Conservation (phyloP, 371 early-diverging fungal genomes). For the Smittium mucronatum region DNA sequence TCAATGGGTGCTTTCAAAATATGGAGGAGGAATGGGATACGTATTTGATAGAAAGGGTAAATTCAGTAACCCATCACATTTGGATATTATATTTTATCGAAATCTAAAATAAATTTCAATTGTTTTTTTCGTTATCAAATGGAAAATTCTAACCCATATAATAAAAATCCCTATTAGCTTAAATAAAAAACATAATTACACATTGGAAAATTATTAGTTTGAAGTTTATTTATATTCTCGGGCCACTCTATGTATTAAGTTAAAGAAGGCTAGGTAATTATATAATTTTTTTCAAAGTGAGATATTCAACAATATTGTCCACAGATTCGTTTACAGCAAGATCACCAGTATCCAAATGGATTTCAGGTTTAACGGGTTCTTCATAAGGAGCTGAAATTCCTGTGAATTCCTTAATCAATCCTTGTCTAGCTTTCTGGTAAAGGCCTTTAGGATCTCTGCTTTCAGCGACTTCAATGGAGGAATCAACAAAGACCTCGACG, state of each 20-base stretch:
- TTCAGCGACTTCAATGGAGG: constrained; percentile 75
- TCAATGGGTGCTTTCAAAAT: neutral
- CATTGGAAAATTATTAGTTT: too few relatives aligned
- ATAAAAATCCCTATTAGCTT: too few relatives aligned
- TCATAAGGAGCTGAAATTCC: constrained; percentile 90
- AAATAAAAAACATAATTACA: too few relatives aligned
- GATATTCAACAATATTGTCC: constrained; percentile 19
- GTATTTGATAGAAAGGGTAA: constrained; percentile 6
- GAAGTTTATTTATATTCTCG: too few relatives aligned
- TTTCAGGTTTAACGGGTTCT: constrained; percentile 65
- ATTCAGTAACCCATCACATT: neutral
- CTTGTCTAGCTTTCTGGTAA: constrained; percentile 87
- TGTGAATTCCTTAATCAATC: constrained; percentile 87
- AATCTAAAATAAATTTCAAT: neutral
- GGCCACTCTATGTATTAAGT: too few relatives aligned
- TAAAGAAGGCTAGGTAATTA: too few relatives aligned
- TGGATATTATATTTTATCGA: constrained; percentile 1
- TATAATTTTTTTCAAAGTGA: constrained; percentile 15
- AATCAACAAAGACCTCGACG: constrained; percentile 62
- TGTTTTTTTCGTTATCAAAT: neutral
- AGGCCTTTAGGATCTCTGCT: constrained; percentile 88
- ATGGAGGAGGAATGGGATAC: neutral
- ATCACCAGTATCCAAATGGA: constrained; percentile 68
- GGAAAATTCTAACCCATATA: too few relatives aligned
- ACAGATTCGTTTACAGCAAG: constrained; percentile 39